phyloP scores from a whole-genome alignment of 495 filamentous ascomycete species.

The Xylaria grammica region DNA sequence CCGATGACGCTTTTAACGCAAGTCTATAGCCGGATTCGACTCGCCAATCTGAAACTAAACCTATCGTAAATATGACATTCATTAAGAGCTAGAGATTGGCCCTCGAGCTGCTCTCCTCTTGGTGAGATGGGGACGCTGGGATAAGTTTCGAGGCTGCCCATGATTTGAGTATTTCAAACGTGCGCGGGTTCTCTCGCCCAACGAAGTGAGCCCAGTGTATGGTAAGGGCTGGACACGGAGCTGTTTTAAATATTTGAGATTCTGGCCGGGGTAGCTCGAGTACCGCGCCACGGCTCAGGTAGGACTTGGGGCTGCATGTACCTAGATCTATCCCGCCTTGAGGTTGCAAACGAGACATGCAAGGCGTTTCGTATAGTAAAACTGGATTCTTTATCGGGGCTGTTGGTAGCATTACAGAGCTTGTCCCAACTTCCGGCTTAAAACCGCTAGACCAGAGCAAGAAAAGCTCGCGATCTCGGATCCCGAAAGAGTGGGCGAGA shows the following conservation, averaged over 20 bases:
- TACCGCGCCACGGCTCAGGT: not conserved
- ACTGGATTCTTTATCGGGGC: not conserved
- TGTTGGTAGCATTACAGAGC: not conserved
- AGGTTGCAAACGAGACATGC: slow-evolving; percentile 2
- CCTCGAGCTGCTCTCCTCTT: not conserved
- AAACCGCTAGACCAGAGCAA: slow-evolving; percentile 1
- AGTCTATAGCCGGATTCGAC: not conserved
- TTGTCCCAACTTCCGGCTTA: not conserved
- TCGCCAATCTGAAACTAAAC: not conserved
- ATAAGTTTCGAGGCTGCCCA: not conserved
- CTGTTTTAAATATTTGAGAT: slow-evolving; percentile 9
- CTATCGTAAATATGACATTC: not conserved
- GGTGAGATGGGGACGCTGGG: not conserved
- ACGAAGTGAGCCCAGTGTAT: not conserved
- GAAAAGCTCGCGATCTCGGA: not conserved
- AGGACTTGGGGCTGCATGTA: slow-evolving; percentile 5
- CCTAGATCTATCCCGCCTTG: not conserved
- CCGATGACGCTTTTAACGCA: not conserved
- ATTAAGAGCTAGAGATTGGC: no score
- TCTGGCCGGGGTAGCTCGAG: not conserved
- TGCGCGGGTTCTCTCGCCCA: not conserved
- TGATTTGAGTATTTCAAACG: slow-evolving; percentile 11
- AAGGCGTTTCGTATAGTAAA: not conserved
- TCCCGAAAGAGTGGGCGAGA: not conserved
- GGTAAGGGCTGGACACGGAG: slow-evolving; percentile 2